Percentiles rank a stretch among this genome's conserved stretches.
Conservation (phyloP, 768 basidiomycete species). For the Tylopilus cervinicoccineus region DNA sequence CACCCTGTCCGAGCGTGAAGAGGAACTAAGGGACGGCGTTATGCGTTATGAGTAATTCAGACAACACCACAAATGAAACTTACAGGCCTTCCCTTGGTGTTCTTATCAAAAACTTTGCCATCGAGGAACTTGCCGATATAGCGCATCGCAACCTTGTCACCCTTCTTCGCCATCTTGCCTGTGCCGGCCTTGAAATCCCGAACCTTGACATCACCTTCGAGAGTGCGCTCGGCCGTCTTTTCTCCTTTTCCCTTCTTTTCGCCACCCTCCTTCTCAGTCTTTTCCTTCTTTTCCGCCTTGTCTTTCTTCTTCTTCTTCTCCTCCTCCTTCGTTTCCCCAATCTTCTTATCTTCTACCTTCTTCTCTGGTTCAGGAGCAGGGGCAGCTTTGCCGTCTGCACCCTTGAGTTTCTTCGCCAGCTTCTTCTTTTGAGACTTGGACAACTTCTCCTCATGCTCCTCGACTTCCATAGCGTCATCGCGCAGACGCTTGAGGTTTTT, state of each 20-base stretch:
- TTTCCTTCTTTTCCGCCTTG: constrained; percentile 29
- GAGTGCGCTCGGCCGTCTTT: constrained; percentile 30
- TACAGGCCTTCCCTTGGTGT: constrained; percentile 84
- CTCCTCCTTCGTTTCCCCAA: constrained; percentile 63
- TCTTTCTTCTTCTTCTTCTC: constrained; percentile 55
- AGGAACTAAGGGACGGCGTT: constrained; percentile 45
- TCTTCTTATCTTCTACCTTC: constrained; percentile 34
- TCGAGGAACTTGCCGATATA: constrained; percentile 88
- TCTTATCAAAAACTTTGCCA: constrained; percentile 76
- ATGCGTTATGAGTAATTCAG: neutral
- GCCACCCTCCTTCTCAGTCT: constrained; percentile 29
- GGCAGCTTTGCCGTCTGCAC: constrained; percentile 45
- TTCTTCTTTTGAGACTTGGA: constrained; percentile 59
- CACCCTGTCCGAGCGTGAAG: constrained; percentile 79
- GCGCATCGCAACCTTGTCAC: constrained; percentile 78
- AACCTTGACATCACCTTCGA: constrained; percentile 72
- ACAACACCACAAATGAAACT: constrained; percentile 26
- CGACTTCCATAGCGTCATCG: constrained; percentile 51
- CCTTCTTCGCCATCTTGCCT: constrained; percentile 85
- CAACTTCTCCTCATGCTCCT: constrained; percentile 34
- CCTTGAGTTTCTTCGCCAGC: constrained; percentile 70
- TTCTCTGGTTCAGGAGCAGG: constrained; percentile 23
- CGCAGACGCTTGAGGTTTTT: constrained; percentile 66
- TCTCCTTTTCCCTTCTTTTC: constrained; percentile 26
- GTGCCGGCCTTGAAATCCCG: constrained; percentile 74